Conservation (phyloP, 2,329 filamentous ascomycete species). For the Corynespora cassiicola region DNA sequence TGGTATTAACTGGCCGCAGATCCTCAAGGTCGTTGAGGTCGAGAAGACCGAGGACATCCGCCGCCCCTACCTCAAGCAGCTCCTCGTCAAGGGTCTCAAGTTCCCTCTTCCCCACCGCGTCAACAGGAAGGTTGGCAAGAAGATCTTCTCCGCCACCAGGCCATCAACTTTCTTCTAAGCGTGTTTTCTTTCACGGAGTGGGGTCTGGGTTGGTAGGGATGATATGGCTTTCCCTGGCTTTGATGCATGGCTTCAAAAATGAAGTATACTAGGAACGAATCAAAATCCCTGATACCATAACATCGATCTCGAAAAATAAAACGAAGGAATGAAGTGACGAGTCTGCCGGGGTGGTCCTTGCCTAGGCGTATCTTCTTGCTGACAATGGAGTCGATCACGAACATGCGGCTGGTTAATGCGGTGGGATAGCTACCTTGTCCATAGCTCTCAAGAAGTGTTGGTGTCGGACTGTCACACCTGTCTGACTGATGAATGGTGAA, state of each 20-base stretch:
- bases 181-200: conserved; percentile 49
- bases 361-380: no score
- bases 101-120: conserved; percentile 99
- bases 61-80: conserved; percentile 99
- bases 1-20: conserved; percentile 67
- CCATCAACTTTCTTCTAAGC: conserved; percentile 97
- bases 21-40: conserved; percentile 97
- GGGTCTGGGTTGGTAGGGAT: conserved; percentile 46
- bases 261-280: conserved; percentile 53
- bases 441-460: no score
- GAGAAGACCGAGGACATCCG: conserved; percentile 94
- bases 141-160: conserved; percentile 91
- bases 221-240: conserved; percentile 47
- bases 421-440: no score
- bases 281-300: conserved; percentile 50
- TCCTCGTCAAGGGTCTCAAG: conserved; percentile 90
- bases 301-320: conserved; percentile 7
- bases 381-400: no score
- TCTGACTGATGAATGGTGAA: conserved; percentile 4
- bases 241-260: conserved; percentile 48
- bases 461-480: no score
- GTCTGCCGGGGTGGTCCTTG: neutral
- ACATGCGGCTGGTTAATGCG: no score
- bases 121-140: conserved; percentile 81
- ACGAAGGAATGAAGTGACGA: neutral